phyloP scores from a whole-genome alignment of 257 asterid species.

The Misopates orontium region DNA sequence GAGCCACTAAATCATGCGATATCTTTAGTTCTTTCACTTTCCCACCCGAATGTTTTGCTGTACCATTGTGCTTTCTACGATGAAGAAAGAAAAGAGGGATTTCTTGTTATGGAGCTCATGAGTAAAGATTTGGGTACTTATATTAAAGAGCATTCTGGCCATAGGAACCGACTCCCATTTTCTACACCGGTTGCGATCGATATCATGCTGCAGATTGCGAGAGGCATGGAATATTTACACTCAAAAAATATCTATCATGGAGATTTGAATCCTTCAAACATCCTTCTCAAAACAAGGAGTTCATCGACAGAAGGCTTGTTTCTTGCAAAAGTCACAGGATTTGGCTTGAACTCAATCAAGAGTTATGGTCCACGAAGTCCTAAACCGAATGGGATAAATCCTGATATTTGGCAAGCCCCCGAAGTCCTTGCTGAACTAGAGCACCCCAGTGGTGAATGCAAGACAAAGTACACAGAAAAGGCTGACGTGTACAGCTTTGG shows the following conservation, averaged over 20 bases:
- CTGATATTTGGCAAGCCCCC: constrained; percentile 79
- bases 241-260: constrained; percentile 68
- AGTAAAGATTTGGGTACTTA: constrained; percentile 54
- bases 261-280: constrained; percentile 65
- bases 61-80: constrained; percentile 70
- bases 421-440: constrained; percentile 73
- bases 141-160: constrained; percentile 63
- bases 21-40: constrained; percentile 48
- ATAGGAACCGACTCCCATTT: constrained; percentile 55
- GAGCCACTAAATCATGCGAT: constrained; percentile 53
- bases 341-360: constrained; percentile 49
- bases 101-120: constrained; percentile 86
- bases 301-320: constrained; percentile 52
- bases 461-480: constrained; percentile 50
- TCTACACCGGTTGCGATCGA: constrained; percentile 68
- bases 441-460: constrained; percentile 35
- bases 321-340: constrained; percentile 64
- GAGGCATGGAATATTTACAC: constrained; percentile 92
- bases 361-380: constrained; percentile 35
- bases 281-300: constrained; percentile 62
- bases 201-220: constrained; percentile 79
- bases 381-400: constrained; percentile 34
- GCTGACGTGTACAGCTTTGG: constrained; percentile 89
- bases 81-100: constrained; percentile 76
- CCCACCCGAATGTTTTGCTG: constrained; percentile 81